These are phyloP conservation scores for Lasiodiplodia citricola DNA, from an alignment of 2,329 filamentous ascomycete species.

Conservation along the genomic window DNA sequence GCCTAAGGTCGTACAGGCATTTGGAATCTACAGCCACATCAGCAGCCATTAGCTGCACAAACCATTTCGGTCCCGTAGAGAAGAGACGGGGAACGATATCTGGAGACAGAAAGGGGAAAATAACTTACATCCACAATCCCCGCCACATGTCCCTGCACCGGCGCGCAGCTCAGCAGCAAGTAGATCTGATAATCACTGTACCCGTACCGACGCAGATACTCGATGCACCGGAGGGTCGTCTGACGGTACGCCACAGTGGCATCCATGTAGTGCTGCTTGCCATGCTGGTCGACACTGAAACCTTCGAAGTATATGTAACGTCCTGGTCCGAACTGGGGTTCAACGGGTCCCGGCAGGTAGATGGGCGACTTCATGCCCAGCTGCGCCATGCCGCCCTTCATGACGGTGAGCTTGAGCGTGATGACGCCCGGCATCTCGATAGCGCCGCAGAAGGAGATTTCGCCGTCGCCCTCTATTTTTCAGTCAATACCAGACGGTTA, in stretches of 20 bases:
- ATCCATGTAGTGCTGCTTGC: conserved; percentile 89
- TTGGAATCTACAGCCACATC: conserved; percentile 65
- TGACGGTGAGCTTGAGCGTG: conserved; percentile 86
- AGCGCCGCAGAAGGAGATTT: conserved; percentile 77
- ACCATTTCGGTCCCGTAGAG: no score
- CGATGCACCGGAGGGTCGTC: conserved; percentile 76
- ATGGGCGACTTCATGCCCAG: conserved; percentile 82
- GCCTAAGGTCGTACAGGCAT: conserved; percentile 87
- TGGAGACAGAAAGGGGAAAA: background rate
- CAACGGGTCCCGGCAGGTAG: conserved; percentile 84
- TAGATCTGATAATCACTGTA: conserved; percentile 81
- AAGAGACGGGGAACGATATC: background rate
- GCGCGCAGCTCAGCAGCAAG: conserved; percentile 81
- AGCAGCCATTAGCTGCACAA: background rate
- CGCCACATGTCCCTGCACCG: conserved; percentile 85
- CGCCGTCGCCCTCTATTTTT: conserved; percentile 76
- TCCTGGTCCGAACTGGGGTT: conserved; percentile 84
- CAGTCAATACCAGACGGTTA: background rate
- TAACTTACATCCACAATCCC: conserved; percentile 73
- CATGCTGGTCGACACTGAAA: conserved; percentile 85
- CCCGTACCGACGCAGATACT: conserved; percentile 77
- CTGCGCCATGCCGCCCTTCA: conserved; percentile 78
- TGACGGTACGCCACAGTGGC: conserved; percentile 86
- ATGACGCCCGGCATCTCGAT: conserved; percentile 95
- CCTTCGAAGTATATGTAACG: conserved; percentile 86